Conservation (phyloP, 1,139 yeast genomes). For the Candida smagusa region DNA sequence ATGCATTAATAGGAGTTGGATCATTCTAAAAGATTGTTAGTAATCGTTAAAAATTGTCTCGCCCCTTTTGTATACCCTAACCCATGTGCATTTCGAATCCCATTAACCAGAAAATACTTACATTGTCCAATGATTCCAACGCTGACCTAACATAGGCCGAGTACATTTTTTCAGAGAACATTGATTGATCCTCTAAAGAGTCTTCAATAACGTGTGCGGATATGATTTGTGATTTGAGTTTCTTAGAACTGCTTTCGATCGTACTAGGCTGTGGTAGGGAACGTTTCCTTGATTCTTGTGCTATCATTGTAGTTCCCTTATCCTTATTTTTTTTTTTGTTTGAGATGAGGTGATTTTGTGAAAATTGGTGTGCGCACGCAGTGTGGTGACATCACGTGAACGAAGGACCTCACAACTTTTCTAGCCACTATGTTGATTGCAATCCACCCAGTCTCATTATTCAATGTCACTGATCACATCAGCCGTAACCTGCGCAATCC, state of each 20-base stretch:
- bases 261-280: slow-evolving; percentile 12
- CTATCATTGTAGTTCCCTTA: slow-evolving; percentile 13
- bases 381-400: not conserved
- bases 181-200: slow-evolving; percentile 9
- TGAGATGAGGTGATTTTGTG: slow-evolving; percentile 1
- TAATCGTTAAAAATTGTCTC: slow-evolving; percentile 7
- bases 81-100: slow-evolving; percentile 7
- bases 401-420: not conserved
- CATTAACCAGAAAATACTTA: slow-evolving; percentile 30
- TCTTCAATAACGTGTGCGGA: slow-evolving; percentile 3
- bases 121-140: slow-evolving; percentile 62
- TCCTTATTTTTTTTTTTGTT: slow-evolving; percentile 5
- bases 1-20: slow-evolving; percentile 31
- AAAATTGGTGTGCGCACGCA: not conserved
- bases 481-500: slow-evolving; percentile 13
- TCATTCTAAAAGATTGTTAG: slow-evolving; percentile 32
- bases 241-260: slow-evolving; percentile 6
- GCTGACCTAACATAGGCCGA: slow-evolving; percentile 65
- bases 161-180: slow-evolving; percentile 57
- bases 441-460: slow-evolving; percentile 28
- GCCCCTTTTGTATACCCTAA: slow-evolving; percentile 5
- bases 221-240: slow-evolving; percentile 8
- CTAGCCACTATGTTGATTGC: slow-evolving; percentile 11
- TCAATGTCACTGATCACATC: slow-evolving; percentile 27
- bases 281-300: slow-evolving; percentile 17